Evolutionary conservation across 805 yeast genomes (phyloP).

Genomic region (Candida krabiensis): DNA sequence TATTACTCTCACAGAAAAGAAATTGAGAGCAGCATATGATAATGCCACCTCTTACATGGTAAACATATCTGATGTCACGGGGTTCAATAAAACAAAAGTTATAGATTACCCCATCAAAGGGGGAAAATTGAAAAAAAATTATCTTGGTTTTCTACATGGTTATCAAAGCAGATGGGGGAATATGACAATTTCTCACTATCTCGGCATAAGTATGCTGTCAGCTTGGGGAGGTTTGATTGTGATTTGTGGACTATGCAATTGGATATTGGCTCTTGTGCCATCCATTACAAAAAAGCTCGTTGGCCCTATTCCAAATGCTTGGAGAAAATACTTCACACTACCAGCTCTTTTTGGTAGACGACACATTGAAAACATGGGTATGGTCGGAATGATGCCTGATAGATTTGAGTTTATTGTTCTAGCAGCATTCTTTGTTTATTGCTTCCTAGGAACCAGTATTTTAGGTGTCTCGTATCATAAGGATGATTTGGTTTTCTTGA

Average conservation of each 20-base stretch:
- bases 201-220: constrained; percentile 47
- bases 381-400: constrained; percentile 45
- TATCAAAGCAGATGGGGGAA: constrained; percentile 34
- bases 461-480: constrained; percentile 23
- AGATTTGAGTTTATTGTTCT: constrained; percentile 50
- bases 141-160: constrained; percentile 26
- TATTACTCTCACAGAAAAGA: constrained; percentile 32
- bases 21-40: constrained; percentile 36
- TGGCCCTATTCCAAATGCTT: constrained; percentile 26
- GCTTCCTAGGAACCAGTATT: constrained; percentile 18
- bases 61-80: constrained; percentile 29
- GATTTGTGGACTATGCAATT: constrained; percentile 41
- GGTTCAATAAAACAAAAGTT: constrained; percentile 32
- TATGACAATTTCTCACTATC: constrained; percentile 40
- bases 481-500: constrained; percentile 24
- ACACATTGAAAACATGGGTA: constrained; percentile 22
- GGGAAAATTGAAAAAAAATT: constrained; percentile 20
- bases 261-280: constrained; percentile 43
- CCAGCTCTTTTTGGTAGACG: constrained; percentile 23
- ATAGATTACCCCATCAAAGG: constrained; percentile 39
- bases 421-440: constrained; percentile 35
- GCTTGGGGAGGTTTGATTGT: constrained; percentile 50
- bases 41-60: constrained; percentile 43
- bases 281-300: constrained; percentile 29
- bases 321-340: constrained; percentile 26